Evolutionary conservation across 2,329 filamentous ascomycete species (phyloP), one percentile per base, ranked within the genome.

Genomic region (Myriosclerotinia curreyana): DNA sequence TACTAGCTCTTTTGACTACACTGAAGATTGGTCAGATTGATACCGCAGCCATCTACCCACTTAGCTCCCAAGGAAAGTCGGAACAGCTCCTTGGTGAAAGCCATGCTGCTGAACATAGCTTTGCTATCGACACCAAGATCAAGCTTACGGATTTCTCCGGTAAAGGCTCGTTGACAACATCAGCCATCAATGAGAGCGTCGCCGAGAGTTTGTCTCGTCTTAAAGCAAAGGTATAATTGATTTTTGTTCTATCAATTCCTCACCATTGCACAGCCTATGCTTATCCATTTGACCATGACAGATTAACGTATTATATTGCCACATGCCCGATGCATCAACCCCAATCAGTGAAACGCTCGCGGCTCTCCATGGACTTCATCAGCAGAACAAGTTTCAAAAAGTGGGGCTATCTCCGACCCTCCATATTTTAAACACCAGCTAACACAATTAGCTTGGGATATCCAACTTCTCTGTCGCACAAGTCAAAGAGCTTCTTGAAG

Each of bases 61-160:
- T 40, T 54, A 54, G 31, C 34, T 54, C 31, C 5, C 31, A 54
- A 2, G 34, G 34, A 22, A 54, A 54, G 17, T 54, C 51, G 51
- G 51, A 54, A 54, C 51, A 54, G 31, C 51, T 54, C n/a, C 51
- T 54, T 38, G 20, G 51, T 38, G 20, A 54, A 54, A 54, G n/a
- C 36, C 34, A 54, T 22, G 31, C 20, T 22, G 34, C 14, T 38
- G 44, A 48, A 48, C 11, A 40, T 54, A 38, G 31, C 28, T 38
- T 54, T 54, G 36, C 51, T 54, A 54, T 53, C 51, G 51, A 53
- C 31, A 53, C 51, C 34, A 38, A 53, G 51, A 53, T 53, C 34
- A 38, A 53, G 34, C 28, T 53, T 34, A n/a, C 51, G 51, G 51
- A 53, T 20, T 53, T 36, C 28, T 36, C 51, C 6, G 31, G 31